Percentiles rank a stretch among this genome's conserved stretches.
phyloP scores from a whole-genome alignment of 495 filamentous ascomycete genomes.

The Aspergillus haitiensis region DNA sequence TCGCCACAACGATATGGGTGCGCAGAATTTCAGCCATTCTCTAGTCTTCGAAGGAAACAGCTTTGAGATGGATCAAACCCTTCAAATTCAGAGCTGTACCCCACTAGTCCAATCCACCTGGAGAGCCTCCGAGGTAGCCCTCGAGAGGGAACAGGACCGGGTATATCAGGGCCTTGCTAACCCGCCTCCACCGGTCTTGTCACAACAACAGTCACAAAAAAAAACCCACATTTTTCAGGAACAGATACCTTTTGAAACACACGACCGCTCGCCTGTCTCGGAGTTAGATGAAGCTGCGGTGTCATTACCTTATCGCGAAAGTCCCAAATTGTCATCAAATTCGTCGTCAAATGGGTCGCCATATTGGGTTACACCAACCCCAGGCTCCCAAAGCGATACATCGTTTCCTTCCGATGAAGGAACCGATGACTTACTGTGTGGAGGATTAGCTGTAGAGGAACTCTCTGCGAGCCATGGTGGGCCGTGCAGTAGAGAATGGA shows the following conservation, averaged over 20 bases:
- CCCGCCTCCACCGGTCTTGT: too few species aligned
- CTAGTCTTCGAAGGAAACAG: not conserved
- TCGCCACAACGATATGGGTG: slow-evolving; percentile 7
- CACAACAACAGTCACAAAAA: too few species aligned
- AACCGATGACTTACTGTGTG: slow-evolving; percentile 2
- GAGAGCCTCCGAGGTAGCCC: not conserved
- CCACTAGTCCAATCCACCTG: not conserved
- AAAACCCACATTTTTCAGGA: too few species aligned
- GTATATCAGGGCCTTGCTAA: too few species aligned
- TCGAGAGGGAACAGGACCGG: too few species aligned
- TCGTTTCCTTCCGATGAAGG: slow-evolving; percentile 15
- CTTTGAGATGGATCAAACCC: slow-evolving; percentile 4
- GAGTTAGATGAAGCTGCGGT: not conserved
- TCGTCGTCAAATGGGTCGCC: slow-evolving; percentile 16
- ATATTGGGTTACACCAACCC: slow-evolving; percentile 7
- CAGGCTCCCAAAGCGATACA: slow-evolving; percentile 14
- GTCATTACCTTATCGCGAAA: not conserved
- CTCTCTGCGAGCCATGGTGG: not conserved
- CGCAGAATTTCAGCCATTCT: slow-evolving; percentile 10
- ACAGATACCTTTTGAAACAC: too few species aligned
- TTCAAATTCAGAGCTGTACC: slow-evolving; percentile 7
- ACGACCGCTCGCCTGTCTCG: too few species aligned
- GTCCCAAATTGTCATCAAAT: not conserved
- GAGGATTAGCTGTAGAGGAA: not conserved
- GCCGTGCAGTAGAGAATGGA: slow-evolving; percentile 18